Conservation (phyloP, 208 protist species). For the Acanthamoeba royreba region DNA sequence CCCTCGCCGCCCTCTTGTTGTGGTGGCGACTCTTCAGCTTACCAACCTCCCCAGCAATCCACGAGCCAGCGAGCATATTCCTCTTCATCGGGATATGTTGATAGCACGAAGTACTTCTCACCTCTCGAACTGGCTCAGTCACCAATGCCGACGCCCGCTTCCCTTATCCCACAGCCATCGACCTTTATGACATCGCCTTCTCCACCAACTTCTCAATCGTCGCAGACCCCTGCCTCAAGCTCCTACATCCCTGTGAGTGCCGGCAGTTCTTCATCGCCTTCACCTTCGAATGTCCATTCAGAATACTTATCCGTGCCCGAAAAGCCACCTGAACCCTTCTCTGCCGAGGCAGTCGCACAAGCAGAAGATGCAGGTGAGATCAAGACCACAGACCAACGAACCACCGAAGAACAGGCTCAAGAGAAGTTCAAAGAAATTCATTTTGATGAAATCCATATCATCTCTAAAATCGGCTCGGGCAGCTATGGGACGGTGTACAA, state of each 20-base stretch:
- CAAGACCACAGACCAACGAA: not conserved
- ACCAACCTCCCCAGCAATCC: not conserved
- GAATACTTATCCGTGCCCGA: too few relatives aligned
- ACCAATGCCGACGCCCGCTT: too few relatives aligned
- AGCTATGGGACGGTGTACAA: not conserved
- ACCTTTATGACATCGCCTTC: not conserved
- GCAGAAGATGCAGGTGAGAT: not conserved
- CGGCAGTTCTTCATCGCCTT: not conserved
- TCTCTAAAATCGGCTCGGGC: not conserved
- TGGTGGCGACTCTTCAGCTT: not conserved
- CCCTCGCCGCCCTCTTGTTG: too few relatives aligned
- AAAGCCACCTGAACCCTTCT: not conserved
- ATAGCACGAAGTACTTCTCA: too few relatives aligned
- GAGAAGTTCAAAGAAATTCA: conserved; percentile 7
- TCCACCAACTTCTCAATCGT: too few relatives aligned
- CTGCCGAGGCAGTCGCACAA: not conserved
- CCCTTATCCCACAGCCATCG: too few relatives aligned
- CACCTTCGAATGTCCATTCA: not conserved
- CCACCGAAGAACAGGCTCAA: not conserved
- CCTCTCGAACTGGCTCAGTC: too few relatives aligned
- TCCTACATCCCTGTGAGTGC: too few relatives aligned
- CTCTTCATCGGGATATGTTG: not conserved
- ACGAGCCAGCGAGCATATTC: not conserved
- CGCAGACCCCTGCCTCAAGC: too few relatives aligned
- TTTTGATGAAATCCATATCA: not conserved